Evolutionary conservation across 495 filamentous ascomycete species (phyloP).

Genomic region (Lasiosphaeria ovina): DNA sequence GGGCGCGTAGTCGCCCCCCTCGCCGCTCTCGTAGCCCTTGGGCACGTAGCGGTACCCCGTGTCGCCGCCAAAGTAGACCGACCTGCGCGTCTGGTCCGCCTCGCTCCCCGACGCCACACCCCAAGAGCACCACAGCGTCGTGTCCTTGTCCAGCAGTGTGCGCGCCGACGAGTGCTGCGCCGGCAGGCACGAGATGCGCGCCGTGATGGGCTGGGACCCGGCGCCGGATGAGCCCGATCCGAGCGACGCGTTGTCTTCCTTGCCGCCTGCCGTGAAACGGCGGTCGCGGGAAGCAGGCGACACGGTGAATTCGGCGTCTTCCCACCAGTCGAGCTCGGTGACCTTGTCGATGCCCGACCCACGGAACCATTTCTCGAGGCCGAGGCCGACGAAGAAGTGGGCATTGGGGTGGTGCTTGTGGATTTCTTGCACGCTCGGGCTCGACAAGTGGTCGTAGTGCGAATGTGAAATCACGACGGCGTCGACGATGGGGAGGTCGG

Average conservation of each 20-base stretch:
- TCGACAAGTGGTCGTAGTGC: constrained; percentile 91
- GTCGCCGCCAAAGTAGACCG: constrained; percentile 74
- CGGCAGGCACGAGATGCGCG: constrained; percentile 77
- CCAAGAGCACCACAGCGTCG: constrained; percentile 89
- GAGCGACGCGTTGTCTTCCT: constrained; percentile 8
- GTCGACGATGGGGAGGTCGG: constrained; percentile 80
- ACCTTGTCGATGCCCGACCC: constrained; percentile 65
- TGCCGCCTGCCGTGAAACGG: constrained; percentile 12
- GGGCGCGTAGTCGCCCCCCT: constrained; percentile 68
- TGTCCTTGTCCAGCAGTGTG: constrained; percentile 61
- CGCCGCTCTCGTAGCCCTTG: constrained; percentile 27
- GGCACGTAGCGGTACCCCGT: constrained; percentile 83
- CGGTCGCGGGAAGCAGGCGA: constrained; percentile 32
- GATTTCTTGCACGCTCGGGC: constrained; percentile 69
- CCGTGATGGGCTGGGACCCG: constrained; percentile 55
- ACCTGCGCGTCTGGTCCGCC: constrained; percentile 42
- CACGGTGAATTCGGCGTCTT: constrained; percentile 70
- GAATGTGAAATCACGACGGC: constrained; percentile 89
- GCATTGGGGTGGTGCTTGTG: constrained; percentile 69
- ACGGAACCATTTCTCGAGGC: constrained; percentile 85
- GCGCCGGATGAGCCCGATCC: background rate
- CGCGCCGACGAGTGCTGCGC: constrained; percentile 81
- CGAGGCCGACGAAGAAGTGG: constrained; percentile 85
- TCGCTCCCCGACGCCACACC: constrained; percentile 64
- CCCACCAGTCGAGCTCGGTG: constrained; percentile 96